These are phyloP conservation scores for Leccinellum luteum DNA, from an alignment of 768 basidiomycete species.

Conservation along the genomic window DNA sequence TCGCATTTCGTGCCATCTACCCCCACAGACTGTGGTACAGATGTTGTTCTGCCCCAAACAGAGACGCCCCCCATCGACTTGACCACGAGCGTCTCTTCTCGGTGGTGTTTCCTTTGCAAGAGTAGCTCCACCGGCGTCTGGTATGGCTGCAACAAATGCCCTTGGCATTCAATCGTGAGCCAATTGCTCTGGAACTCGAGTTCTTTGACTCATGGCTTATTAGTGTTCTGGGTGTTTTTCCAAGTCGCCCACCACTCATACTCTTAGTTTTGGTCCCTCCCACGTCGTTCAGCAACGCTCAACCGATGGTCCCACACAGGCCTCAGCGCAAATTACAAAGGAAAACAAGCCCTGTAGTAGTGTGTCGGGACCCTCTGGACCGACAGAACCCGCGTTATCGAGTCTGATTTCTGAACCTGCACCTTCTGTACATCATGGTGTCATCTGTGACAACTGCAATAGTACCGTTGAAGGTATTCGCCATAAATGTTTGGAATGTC, in stretches of 20 bases:
- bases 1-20: neutral
- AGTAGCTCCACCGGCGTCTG: conserved; percentile 22
- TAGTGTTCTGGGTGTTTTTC: conserved; percentile 30
- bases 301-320: neutral
- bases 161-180: conserved; percentile 32
- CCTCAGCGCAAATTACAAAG: neutral
- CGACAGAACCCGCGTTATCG: neutral
- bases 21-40: neutral
- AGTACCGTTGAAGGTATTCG: conserved; percentile 59
- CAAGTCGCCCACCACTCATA: conserved; percentile 27
- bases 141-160: conserved; percentile 33
- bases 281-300: conserved; percentile 26
- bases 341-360: neutral
- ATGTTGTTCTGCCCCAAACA: neutral
- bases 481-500: conserved; percentile 80
- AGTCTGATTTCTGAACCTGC: neutral
- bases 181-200: neutral
- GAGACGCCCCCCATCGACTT: neutral
- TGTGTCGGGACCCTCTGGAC: neutral
- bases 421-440: conserved; percentile 46
- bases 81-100: neutral
- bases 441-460: conserved; percentile 68
- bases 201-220: conserved; percentile 6
- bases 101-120: conserved; percentile 33
- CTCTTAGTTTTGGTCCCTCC: conserved; percentile 31